phyloP scores from a whole-genome alignment of 2,329 filamentous ascomycete species.

The Lachnellula suecica region DNA sequence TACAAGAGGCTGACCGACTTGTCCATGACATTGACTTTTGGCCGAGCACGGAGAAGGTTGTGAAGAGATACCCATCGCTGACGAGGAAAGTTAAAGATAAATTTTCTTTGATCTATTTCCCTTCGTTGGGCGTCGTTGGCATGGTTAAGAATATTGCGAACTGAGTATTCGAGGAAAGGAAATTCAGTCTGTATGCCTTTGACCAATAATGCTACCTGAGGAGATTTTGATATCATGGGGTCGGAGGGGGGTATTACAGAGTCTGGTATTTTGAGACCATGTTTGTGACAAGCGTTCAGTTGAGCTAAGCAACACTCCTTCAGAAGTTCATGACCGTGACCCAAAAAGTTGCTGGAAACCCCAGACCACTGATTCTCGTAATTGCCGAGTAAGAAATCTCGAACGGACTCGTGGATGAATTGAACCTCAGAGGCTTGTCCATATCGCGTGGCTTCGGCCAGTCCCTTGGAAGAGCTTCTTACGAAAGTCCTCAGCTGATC shows the following conservation, averaged over 20 bases:
- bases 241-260: too few species aligned
- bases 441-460: conserved; percentile 37
- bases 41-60: conserved; percentile 36
- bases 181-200: conserved; percentile 25
- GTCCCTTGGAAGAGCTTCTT: conserved; percentile 41
- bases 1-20: conserved; percentile 33
- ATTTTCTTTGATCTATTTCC: conserved; percentile 33
- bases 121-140: conserved; percentile 36
- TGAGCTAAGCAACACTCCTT: conserved; percentile 26
- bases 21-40: conserved; percentile 29
- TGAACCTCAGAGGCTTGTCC: conserved; percentile 36
- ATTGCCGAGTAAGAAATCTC: conserved; percentile 40
- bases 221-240: conserved; percentile 2
- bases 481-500: conserved; percentile 36
- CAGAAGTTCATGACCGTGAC: conserved; percentile 24
- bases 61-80: conserved; percentile 30
- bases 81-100: conserved; percentile 34
- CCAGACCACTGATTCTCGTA: conserved; percentile 21
- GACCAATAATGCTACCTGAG: conserved; percentile 23
- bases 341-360: conserved; percentile 18
- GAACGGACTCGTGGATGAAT: conserved; percentile 40
- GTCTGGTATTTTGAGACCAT: conserved; percentile 13
- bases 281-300: conserved; percentile 12
- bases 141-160: conserved; percentile 40
- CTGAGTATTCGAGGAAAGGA: conserved; percentile 48